phyloP scores from a whole-genome alignment of 495 filamentous ascomycete species.

The Neurospora tetrasperma region DNA sequence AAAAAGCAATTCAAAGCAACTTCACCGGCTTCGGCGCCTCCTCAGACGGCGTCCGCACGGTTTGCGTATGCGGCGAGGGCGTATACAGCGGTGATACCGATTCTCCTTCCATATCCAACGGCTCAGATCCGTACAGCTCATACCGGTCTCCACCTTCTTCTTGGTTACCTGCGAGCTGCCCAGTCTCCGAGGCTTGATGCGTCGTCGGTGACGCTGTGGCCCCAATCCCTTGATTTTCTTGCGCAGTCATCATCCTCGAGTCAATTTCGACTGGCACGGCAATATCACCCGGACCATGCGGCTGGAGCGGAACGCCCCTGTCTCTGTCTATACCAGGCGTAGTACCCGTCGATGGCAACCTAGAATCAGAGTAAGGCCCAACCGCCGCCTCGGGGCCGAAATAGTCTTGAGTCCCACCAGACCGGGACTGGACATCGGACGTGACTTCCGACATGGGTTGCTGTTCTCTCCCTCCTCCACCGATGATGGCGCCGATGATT shows the following conservation, averaged over 20 bases:
- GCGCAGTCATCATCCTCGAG: slow-evolving; percentile 6
- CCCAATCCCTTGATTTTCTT: slow-evolving; percentile 16
- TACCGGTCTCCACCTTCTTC: slow-evolving; percentile 6
- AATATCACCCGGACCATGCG: slow-evolving; percentile 24
- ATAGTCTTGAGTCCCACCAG: slow-evolving; percentile 22
- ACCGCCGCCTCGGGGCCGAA: slow-evolving; percentile 22
- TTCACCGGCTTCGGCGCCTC: background rate
- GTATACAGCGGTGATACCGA: background rate
- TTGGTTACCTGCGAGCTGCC: background rate
- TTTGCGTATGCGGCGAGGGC: slow-evolving; percentile 1
- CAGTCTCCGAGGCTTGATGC: slow-evolving; percentile 9
- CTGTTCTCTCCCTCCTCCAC: slow-evolving; percentile 6
- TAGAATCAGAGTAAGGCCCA: slow-evolving; percentile 26
- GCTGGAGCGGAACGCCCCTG: slow-evolving; percentile 16
- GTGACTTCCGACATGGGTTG: slow-evolving; percentile 17
- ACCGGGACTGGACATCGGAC: slow-evolving; percentile 16
- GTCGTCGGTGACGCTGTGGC: slow-evolving; percentile 23
- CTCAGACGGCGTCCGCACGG: background rate
- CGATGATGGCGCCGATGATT: slow-evolving; percentile 1
- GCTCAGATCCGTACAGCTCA: slow-evolving; percentile 20
- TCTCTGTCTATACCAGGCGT: slow-evolving; percentile 7
- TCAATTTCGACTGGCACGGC: slow-evolving; percentile 27
- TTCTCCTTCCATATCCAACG: background rate
- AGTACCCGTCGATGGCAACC: slow-evolving; percentile 7
- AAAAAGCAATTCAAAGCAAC: background rate